Evolutionary conservation across 2,329 filamentous ascomycete species (phyloP).

Genomic region (Drechslerella dactyloides): DNA sequence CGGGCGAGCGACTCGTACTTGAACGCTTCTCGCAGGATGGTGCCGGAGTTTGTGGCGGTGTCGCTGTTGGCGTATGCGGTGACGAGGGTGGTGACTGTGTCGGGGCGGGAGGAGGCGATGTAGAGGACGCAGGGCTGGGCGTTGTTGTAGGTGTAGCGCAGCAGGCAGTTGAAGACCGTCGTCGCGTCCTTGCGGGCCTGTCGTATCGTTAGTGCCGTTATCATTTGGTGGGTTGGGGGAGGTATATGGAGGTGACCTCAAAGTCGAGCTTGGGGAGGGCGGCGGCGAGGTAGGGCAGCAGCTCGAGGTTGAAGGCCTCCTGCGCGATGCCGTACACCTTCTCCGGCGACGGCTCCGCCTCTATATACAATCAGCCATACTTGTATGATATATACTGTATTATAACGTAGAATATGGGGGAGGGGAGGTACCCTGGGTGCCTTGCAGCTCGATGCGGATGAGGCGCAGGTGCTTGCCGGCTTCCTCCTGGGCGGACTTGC

Average conservation of each 20-base stretch:
- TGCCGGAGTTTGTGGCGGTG: conserved; percentile 55
- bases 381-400: no score
- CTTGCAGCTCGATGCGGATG: conserved; percentile 93
- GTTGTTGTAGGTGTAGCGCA: conserved; percentile 86
- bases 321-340: conserved; percentile 85
- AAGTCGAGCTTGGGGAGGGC: conserved; percentile 87
- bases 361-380: conserved; percentile 62
- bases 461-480: conserved; percentile 82
- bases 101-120: conserved; percentile 55
- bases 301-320: conserved; percentile 83
- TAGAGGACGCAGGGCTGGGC: conserved; percentile 68
- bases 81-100: conserved; percentile 54
- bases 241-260: conserved; percentile 62
- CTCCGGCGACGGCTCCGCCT: conserved; percentile 83
- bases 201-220: conserved; percentile 71
- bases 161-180: conserved; percentile 59
- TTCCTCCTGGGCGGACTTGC: conserved; percentile 78
- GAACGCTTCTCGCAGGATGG: conserved; percentile 60
- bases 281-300: conserved; percentile 81
- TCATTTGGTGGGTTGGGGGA: conserved; percentile 74
- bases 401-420: background rate
- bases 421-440: conserved; percentile 76
- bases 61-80: conserved; percentile 54
- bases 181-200: conserved; percentile 55
- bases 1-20: conserved; percentile 91